Percentiles rank a stretch among this genome's conserved stretches.
Conservation (phyloP, 2,329 filamentous ascomycete species). For the Metarhizium sp. region DNA sequence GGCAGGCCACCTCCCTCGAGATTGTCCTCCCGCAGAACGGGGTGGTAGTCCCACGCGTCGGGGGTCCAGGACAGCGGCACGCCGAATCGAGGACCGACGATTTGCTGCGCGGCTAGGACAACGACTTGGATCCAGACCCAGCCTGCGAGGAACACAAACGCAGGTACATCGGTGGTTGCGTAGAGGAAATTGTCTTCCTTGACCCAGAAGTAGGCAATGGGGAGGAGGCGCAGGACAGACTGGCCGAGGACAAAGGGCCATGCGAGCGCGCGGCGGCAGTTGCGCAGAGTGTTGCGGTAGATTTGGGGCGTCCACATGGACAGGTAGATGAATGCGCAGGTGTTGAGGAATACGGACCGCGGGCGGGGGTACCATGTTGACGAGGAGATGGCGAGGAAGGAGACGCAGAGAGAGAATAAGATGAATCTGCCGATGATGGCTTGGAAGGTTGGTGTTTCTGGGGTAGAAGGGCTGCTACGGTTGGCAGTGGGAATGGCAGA, state of each 20-base stretch:
- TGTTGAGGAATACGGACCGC: conserved; percentile 50
- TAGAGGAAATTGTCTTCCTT: conserved; percentile 74
- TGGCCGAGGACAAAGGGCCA: conserved; percentile 89
- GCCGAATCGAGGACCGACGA: conserved; percentile 83
- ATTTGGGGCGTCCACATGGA: conserved; percentile 94
- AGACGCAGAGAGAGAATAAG: conserved; percentile 42
- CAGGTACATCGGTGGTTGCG: conserved; percentile 55
- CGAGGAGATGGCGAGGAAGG: conserved; percentile 51
- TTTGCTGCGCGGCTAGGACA: conserved; percentile 68
- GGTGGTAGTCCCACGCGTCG: conserved; percentile 93
- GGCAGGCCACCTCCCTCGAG: conserved; percentile 72
- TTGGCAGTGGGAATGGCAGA: conserved; percentile 16
- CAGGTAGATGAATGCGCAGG: conserved; percentile 64
- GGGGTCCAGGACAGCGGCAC: conserved; percentile 59
- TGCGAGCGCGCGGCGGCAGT: conserved; percentile 81
- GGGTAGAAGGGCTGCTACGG: conserved; percentile 13
- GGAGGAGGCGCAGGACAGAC: conserved; percentile 66
- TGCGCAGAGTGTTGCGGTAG: conserved; percentile 78
- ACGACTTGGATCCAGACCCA: conserved; percentile 89
- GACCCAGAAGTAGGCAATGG: conserved; percentile 79
- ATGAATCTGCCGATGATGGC: conserved; percentile 49
- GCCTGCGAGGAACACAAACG: conserved; percentile 49
- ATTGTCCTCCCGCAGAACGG: conserved; percentile 73
- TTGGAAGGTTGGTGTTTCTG: conserved; percentile 35
- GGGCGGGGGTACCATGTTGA: conserved; percentile 48